Conservation (phyloP, 1,284 basidiomycete genomes). For the Tremellales sp. region DNA sequence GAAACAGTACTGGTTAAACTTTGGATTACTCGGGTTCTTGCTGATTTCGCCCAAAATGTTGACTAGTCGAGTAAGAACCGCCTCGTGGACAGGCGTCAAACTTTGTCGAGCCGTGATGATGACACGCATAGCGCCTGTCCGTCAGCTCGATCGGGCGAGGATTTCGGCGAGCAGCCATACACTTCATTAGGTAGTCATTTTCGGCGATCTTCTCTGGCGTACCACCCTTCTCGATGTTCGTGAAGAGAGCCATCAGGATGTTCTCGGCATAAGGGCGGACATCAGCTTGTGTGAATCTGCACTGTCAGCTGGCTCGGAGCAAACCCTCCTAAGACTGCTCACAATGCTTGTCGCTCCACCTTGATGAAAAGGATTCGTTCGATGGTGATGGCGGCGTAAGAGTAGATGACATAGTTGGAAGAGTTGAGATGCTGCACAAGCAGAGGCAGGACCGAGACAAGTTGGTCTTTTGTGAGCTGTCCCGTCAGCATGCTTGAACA, state of each 20-base stretch:
- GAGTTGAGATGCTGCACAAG: slow-evolving; percentile 81
- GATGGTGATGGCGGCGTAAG: slow-evolving; percentile 61
- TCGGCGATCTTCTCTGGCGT: slow-evolving; percentile 93
- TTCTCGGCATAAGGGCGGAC: slow-evolving; percentile 74
- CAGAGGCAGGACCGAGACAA: slow-evolving; percentile 83
- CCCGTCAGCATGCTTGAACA: slow-evolving; percentile 2
- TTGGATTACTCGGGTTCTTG: slow-evolving; percentile 94
- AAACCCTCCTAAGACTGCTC: too few species aligned
- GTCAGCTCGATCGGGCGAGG: background rate
- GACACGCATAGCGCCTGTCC: slow-evolving; percentile 81
- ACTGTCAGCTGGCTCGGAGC: slow-evolving; percentile 17
- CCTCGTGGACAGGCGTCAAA: slow-evolving; percentile 64
- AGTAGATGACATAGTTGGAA: slow-evolving; percentile 73
- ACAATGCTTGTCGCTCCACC: slow-evolving; percentile 65
- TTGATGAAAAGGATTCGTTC: slow-evolving; percentile 86
- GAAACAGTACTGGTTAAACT: slow-evolving; percentile 96
- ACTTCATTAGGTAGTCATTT: slow-evolving; percentile 98
- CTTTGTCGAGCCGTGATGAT: slow-evolving; percentile 81
- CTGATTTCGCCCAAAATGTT: slow-evolving; percentile 79
- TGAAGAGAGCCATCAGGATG: slow-evolving; percentile 72
- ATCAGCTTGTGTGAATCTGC: slow-evolving; percentile 79
- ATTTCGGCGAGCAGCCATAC: slow-evolving; percentile 52
- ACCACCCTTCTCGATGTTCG: slow-evolving; percentile 73
- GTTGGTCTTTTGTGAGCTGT: slow-evolving; percentile 89
- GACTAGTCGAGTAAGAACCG: slow-evolving; percentile 71